Base-by-base conservation (phyloP, 2,329 filamentous ascomycete species). In the Aaosphaeria arxii region DNA sequence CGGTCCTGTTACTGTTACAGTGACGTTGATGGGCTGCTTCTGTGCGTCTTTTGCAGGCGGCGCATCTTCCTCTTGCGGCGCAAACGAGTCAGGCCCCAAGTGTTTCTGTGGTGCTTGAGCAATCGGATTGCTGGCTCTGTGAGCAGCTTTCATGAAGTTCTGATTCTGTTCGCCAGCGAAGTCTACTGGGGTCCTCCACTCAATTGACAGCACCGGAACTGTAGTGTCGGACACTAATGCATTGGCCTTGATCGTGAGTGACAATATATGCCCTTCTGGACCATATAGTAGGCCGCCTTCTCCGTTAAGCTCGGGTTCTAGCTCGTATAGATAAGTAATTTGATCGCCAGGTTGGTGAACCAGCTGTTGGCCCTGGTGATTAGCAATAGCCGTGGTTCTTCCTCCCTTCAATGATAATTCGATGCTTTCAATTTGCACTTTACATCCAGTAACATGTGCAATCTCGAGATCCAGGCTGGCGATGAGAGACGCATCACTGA, bases 381-480 rank as follows among this genome's bases (percentile, higher is more conserved):
- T 53, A 5, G 55, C 50, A 42, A 68, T 76, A 48, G 82, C 75
- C 47, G 84, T 78, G 13, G 87, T 78, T 11, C 69, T 71, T 42
- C 83, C 84, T 28, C 83, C 81, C 31, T 74, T 71, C 11, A 89
- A 73, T 1, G 73, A 69, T 30, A 91, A 71, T 1, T 75, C 58
- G 47, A 89, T 80, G 17, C 77, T 74, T 45, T 84, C 75, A 24
- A 91, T 76, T 9, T 74, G 71, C n/a, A 87, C 76, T 58, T 83
- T 79, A 65, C 83, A 88, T 43, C 85, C 81, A 48, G 86, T 82
- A 62, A 86, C 83, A 5, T 84, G 79, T 0, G 87, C 88, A 52
- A 89, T 85, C 69, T 91, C 88, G 36, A 91, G 69, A 61, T 91
- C 87, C 4, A 91, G 73, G 44, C 88, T 81, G 6, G 86, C 86